Conservation (phyloP, 179 eudicot species). For the Amaranthus tricolor region DNA sequence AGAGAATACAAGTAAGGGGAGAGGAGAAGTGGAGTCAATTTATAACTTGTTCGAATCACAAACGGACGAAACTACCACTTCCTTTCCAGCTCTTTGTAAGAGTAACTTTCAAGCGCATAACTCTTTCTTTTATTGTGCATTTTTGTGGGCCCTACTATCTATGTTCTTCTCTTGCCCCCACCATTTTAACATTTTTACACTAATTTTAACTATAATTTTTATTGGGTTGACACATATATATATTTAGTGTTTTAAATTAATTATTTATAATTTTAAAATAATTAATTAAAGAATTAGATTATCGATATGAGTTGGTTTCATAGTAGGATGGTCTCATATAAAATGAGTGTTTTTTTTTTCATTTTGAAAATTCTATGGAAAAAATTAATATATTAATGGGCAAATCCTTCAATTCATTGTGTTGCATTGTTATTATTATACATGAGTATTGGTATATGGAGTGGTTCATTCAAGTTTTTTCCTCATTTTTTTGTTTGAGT, state of each 20-base stretch:
- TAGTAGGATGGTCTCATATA: too few relatives aligned
- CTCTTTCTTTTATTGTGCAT: constrained; percentile 17
- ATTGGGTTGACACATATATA: too few relatives aligned
- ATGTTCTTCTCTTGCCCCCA: constrained; percentile 18
- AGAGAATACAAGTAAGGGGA: neutral
- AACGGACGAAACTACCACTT: constrained; percentile 37
- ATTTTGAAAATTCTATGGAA: neutral
- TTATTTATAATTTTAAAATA: too few relatives aligned
- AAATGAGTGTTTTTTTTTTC: neutral
- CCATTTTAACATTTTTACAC: neutral
- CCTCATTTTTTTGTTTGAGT: too few relatives aligned
- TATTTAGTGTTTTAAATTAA: too few relatives aligned
- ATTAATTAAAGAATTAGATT: too few relatives aligned
- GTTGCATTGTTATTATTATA: too few relatives aligned
- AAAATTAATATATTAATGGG: neutral
- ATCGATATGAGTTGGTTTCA: too few relatives aligned
- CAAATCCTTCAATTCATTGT: neutral
- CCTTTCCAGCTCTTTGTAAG: constrained; percentile 33
- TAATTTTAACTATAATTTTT: too few relatives aligned
- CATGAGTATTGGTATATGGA: too few relatives aligned
- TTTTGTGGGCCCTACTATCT: constrained; percentile 25
- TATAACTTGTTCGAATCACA: constrained; percentile 31
- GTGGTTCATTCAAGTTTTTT: too few relatives aligned
- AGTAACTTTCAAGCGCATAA: neutral
- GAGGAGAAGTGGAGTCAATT: constrained; percentile 25